Base-by-base conservation (phyloP, 192 early-diverging fungal genomes). In the Mortierella antarctica region DNA sequence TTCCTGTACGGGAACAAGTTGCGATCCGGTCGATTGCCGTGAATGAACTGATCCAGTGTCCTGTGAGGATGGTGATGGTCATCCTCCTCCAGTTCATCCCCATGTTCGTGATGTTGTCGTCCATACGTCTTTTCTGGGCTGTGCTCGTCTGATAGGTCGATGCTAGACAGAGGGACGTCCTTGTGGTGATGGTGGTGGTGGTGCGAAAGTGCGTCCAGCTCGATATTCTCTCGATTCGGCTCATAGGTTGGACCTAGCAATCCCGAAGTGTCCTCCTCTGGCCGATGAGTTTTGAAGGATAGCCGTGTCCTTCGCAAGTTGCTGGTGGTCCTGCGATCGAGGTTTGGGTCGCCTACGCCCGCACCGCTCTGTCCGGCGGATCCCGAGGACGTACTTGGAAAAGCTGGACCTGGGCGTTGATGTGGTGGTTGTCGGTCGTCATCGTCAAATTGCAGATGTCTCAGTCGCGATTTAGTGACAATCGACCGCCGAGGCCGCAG, bases 1-100 rank as follows among this genome's bases (percentile, higher is more conserved):
- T 11, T 67, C 49, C 57, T 62, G 53, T 67, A 74, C 0, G 73
- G 73, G 40, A 74, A 74, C 44, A 67, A 41, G 46, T 74, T 11
- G 18, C 72, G 72, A 51, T 67, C 64, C 6, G 64, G 64, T 54
- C 57, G 63, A 41, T 74, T 0, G 7, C 56, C 57, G 39, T 74
- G 72, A 2, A 61, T 11, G 21, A 59, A 11, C 14, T 74, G 58
- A 5, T 17, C 54, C 50, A 60, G 21, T 17, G 50, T 60, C 17
- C 17, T 21, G 45, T 58, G 57, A 23, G 47, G 62, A 13, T 44
- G 60, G 3, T 62, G 58, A 7, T 31, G 50, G 4, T 51, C 50
- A 11, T 17, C 17, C 50, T 51, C 50, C 50, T 51, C 17, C 50
- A 51, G 1, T 17, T 51, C 50, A 11, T 17, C 4, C 4, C 17